Evolutionary conservation across 345 rosid species (phyloP), one percentile per base, ranked within the genome.

Genomic region (Linum tenue): DNA sequence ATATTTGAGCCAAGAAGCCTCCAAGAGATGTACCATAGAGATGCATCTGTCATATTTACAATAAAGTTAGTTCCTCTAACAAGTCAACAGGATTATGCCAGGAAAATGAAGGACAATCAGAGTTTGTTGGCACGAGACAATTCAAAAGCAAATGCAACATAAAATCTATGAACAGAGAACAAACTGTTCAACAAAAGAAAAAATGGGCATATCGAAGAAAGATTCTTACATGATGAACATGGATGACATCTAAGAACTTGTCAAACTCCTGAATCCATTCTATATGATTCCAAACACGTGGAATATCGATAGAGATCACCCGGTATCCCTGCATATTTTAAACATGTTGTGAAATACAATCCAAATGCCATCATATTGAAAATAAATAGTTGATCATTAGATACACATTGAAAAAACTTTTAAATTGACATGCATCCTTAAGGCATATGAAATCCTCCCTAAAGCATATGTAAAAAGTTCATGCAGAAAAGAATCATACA

Each of bases 201-300:
- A n/a, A 22, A 22, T 22, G 31, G 12, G 6, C 66, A 61, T 22
- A 41, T 48, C n/a, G 50, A 73, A 22, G 57, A 35, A 64, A 79
- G 81, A 58, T 55, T 79, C 91, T 85, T 76, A 95, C 98, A 66
- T 95, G 96, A 76, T 91, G 99, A 67, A 91, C 97, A 77, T 91
- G 90, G 38, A 95, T 86, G 66, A 88, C 96, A 75, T 95, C 98
- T 70, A 95, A 72, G 79, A 95, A 91, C 71, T 91, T 91, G 73
- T 95, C 99, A 85, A 95, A 95, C 55, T 91, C 91, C 82, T 89
- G 98, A 73, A 95, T 85, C 99, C 98, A 95, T 75, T 95, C 98
- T 12, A 83, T 92, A 81, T 86, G 91, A 80, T 77, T 91, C 99
- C 99, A 95, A 66, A 91, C 98, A 64, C 90, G 82, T 15, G 99